phyloP scores from a whole-genome alignment of 148 eudicot genomes.

The Oxyria digyna region DNA sequence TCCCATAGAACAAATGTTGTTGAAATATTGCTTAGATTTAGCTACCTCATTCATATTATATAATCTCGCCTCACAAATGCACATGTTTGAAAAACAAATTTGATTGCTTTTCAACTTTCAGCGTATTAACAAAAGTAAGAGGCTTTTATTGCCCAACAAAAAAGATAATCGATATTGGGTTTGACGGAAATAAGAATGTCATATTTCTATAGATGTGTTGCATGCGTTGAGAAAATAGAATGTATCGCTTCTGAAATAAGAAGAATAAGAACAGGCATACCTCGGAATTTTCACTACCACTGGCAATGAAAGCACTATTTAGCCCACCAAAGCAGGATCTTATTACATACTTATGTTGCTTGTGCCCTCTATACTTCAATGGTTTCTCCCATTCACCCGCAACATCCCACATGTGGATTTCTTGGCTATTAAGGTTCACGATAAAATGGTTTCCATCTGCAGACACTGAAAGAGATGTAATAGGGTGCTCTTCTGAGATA shows the following conservation, averaged over 20 bases:
- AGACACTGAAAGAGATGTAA: slow-evolving; percentile 70
- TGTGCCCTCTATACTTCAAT: slow-evolving; percentile 61
- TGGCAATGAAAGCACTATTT: slow-evolving; percentile 65
- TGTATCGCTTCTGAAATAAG: not conserved
- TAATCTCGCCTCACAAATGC: not conserved
- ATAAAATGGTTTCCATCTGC: slow-evolving; percentile 54
- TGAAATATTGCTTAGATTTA: not conserved
- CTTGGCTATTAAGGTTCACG: slow-evolving; percentile 82
- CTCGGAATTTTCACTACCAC: slow-evolving; percentile 90
- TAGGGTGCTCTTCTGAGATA: slow-evolving; percentile 59
- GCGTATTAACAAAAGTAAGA: not conserved
- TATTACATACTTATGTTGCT: slow-evolving; percentile 68
- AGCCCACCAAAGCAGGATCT: slow-evolving; percentile 91
- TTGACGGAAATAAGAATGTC: not conserved
- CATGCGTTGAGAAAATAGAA: not conserved
- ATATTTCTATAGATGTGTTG: not conserved
- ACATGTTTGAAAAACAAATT: not conserved
- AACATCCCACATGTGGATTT: slow-evolving; percentile 93
- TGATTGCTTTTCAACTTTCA: not conserved
- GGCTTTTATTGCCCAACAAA: not conserved
- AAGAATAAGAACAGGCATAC: slow-evolving; percentile 24
- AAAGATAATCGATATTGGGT: not conserved
- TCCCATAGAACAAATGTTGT: not conserved
- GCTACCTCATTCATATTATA: not conserved
- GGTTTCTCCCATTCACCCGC: slow-evolving; percentile 56